Evolutionary conservation across 2,329 filamentous ascomycete genomes (phyloP), one percentile per base, ranked within the genome.

Genomic region (Pseudofabraea citricarpa): DNA sequence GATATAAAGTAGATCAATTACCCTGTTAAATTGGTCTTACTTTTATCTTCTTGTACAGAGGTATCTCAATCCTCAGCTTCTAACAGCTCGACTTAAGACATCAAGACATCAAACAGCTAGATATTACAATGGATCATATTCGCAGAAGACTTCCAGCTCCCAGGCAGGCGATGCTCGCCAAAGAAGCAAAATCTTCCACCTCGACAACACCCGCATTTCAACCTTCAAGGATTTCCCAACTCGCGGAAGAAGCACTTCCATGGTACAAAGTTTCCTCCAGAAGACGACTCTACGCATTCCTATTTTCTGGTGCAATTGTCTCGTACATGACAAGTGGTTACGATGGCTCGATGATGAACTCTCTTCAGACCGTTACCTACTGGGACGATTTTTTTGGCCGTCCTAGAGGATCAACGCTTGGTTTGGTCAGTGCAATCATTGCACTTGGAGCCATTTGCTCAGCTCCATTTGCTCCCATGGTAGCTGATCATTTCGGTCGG

Each of bases 301-400:
- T 66, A 4, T 61, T 64, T 31, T 60, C 62, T 2, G 62, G 62
- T 1, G 57, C 58, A 21, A 58, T 66, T 29, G 56, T 64, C 1
- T 62, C 61, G 0, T 64, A 64, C 22, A 61, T 60, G 21, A 74
- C 73, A 5, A 71, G 68, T 44, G 70, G 71, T 2, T 74, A 73
- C 40, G 70, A 74, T 52, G 70, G 69, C 3, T 68, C 65, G 10
- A 70, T 75, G 64, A 70, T 74, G 63, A 74, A 74, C 46, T 65
- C 64, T 5, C 52, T 75, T 1, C 70, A 74, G 48, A 60, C 65
- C 0, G 56, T 71, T 1, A 53, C 58, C 0, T 57, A 62, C 13
- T 71, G 66, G 65, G 60, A 69, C 22, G 59, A 63, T 13, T 70
- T 58, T 42, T 64, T 66, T 12, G 50, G 52, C 24, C 58, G 58